Conservation (phyloP, 768 basidiomycete species). For the Suillus clintonianus region DNA sequence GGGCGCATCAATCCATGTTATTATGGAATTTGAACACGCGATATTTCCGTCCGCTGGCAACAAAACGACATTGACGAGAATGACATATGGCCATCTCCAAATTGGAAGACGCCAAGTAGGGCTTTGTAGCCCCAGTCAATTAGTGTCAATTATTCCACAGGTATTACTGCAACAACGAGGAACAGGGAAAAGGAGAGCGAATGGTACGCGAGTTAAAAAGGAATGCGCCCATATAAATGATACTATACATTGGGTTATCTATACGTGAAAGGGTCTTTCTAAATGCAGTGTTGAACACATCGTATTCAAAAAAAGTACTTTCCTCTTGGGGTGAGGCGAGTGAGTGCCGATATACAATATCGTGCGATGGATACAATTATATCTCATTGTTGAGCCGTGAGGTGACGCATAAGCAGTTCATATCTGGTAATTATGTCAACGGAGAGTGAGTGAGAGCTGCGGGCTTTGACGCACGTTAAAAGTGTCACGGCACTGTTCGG, state of each 20-base stretch:
- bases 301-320: neutral
- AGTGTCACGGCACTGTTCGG: conserved; percentile 97
- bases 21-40: neutral
- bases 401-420: conserved; percentile 35
- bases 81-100: neutral
- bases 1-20: neutral
- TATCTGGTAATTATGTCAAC: conserved; percentile 20
- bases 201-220: neutral
- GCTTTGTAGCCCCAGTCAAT: neutral
- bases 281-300: conserved; percentile 10
- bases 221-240: neutral
- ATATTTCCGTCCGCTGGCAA: neutral
- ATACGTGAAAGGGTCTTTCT: conserved; percentile 14
- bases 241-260: conserved; percentile 15
- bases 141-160: neutral
- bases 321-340: conserved; percentile 13
- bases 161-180: neutral
- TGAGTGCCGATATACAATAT: neutral
- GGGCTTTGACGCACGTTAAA: conserved; percentile 41
- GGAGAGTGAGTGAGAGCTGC: conserved; percentile 1
- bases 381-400: conserved; percentile 16
- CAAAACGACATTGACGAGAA: neutral
- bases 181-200: neutral
- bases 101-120: neutral
- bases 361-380: neutral